Percentiles rank a stretch among this genome's conserved stretches.
Evolutionary conservation across 202 grass and related monocot genomes (phyloP).

Genomic region (Eragrostis tef): DNA sequence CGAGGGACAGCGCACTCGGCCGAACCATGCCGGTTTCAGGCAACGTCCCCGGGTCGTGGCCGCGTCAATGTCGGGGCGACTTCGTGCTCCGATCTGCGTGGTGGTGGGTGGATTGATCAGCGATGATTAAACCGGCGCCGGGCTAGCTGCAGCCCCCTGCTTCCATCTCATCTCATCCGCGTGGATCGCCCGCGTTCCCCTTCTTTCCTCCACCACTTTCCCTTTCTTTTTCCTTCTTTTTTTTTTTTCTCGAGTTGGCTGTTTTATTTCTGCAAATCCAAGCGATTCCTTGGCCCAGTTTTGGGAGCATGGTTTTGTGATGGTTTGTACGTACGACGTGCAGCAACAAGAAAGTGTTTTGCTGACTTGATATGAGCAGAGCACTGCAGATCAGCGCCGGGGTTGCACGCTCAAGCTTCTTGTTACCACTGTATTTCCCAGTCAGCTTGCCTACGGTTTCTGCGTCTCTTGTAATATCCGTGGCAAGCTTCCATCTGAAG

Average conservation of each 20-base stretch:
- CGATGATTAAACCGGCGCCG: neutral
- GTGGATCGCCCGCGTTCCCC: neutral
- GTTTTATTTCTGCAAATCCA: no score
- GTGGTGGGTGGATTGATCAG: neutral
- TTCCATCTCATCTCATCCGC: neutral
- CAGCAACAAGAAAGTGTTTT: neutral
- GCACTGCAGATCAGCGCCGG: neutral
- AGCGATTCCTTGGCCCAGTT: no score
- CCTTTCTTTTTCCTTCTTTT: no score
- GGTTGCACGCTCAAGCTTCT: neutral
- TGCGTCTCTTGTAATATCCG: no score
- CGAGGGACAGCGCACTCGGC: neutral
- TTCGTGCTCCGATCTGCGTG: conserved; percentile 12
- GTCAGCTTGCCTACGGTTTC: no score
- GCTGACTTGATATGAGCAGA: neutral
- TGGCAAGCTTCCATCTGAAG: no score
- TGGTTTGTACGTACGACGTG: no score
- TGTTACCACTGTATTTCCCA: no score
- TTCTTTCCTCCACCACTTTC: neutral
- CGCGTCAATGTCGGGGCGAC: conserved; percentile 27
- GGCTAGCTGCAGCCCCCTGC: neutral
- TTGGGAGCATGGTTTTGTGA: no score
- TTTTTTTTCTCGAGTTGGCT: no score
- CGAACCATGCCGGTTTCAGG: neutral
- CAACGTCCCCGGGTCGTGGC: neutral